A percentile compares a stretch with the other conserved stretches of the same genome.
phyloP scores from a whole-genome alignment of 2,329 filamentous ascomycete genomes.

The Malbranchea cinnamomea region DNA sequence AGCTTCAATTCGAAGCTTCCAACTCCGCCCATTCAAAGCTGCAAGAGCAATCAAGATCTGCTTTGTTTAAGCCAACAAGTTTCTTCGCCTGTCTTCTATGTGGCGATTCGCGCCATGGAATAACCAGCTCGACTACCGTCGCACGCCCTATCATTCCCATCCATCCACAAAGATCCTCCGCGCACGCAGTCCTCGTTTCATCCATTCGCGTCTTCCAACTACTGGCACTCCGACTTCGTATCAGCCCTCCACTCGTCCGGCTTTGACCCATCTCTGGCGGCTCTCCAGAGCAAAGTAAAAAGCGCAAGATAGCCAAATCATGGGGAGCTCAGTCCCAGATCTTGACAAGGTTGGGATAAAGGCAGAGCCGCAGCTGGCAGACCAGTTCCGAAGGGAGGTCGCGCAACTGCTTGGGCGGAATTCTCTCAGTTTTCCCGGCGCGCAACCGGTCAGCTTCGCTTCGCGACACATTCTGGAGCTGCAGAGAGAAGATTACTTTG shows the following conservation, averaged over 20 bases:
- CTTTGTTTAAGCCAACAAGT: too few relatives aligned
- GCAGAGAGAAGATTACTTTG: slow-evolving; percentile 74
- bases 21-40: too few relatives aligned
- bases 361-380: slow-evolving; percentile 45
- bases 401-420: slow-evolving; percentile 59
- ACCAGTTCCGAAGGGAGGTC: slow-evolving; percentile 55
- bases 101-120: not conserved
- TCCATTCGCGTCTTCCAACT: too few relatives aligned
- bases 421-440: slow-evolving; percentile 58
- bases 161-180: not conserved
- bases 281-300: slow-evolving; percentile 1
- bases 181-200: too few relatives aligned
- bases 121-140: not conserved
- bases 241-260: too few relatives aligned
- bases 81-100: too few relatives aligned
- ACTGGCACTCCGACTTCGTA: too few relatives aligned
- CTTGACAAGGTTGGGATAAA: slow-evolving; percentile 42
- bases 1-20: too few relatives aligned
- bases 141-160: not conserved
- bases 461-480: slow-evolving; percentile 71
- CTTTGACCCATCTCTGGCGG: too few relatives aligned
- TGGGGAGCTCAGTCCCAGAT: slow-evolving; percentile 27
- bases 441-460: slow-evolving; percentile 88
- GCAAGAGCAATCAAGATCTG: too few relatives aligned
- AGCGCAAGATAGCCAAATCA: too few relatives aligned